phyloP scores from a whole-genome alignment of 163 green algal species.

The Chlorella variabilis region DNA sequence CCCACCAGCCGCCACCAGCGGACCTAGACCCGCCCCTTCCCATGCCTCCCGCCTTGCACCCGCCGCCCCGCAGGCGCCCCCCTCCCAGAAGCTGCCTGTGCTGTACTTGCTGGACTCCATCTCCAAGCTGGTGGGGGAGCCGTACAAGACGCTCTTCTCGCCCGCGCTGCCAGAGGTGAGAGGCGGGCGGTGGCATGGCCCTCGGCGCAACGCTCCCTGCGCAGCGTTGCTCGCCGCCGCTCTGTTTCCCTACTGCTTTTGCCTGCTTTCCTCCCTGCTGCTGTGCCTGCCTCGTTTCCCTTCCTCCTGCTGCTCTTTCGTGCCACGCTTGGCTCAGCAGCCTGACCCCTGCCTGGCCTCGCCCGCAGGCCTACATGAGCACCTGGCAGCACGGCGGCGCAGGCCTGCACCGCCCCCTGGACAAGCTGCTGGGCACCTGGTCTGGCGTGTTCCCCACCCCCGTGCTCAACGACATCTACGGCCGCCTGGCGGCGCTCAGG shows the following conservation, averaged over 20 bases:
- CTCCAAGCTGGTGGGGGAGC: constrained; percentile 70
- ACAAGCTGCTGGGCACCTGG: constrained; percentile 65
- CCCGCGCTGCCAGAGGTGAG: constrained; percentile 54
- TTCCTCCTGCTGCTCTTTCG: too few relatives aligned
- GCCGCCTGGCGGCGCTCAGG: constrained; percentile 13
- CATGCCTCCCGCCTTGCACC: too few relatives aligned
- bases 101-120: constrained; percentile 84
- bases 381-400: constrained; percentile 31
- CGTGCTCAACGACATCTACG: constrained; percentile 41
- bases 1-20: too few relatives aligned
- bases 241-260: too few relatives aligned
- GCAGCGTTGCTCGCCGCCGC: background rate
- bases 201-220: background rate
- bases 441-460: constrained; percentile 48
- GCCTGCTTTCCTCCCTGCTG: too few relatives aligned
- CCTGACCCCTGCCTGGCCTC: too few relatives aligned
- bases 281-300: too few relatives aligned
- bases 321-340: too few relatives aligned
- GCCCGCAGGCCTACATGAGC: background rate
- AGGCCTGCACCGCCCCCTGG: constrained; percentile 36
- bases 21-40: too few relatives aligned
- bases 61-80: constrained; percentile 50
- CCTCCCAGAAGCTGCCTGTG: constrained; percentile 61
- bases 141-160: constrained; percentile 64
- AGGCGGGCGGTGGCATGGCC: too few relatives aligned